Base-by-base conservation (phyloP, 768 basidiomycete species). In the Tulasnella sp. region DNA sequence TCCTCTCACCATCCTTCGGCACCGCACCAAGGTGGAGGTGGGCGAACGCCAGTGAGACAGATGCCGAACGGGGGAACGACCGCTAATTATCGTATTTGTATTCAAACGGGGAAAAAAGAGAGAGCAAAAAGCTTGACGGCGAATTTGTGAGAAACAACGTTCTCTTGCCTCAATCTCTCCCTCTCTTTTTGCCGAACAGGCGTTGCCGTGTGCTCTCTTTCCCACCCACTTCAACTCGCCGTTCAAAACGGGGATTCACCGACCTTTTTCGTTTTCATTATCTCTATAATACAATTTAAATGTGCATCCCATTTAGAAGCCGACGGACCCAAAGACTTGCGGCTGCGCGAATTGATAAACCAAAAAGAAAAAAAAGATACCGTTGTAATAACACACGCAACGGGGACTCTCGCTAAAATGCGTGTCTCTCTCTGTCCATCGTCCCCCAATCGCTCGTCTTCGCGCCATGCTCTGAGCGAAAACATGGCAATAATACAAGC, bases 91-190 rank as follows among this genome's bases (percentile, higher is more conserved):
- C n/a, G n/a, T n/a, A 40, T 40, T 44, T 44, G 16, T 44, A 18
- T 31, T 68, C 34, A 68, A 36, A 31, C 31, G 62, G 62, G 62
- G 36, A 68, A 68, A 68, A 68, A n/a, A n/a, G n/a, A n/a, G n/a
- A n/a, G n/a, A n/a, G n/a, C 62, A 68, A 68, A 68, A 68, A 68
- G 62, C 62, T 68, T 68, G 62, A 68, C 62, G 62, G 62, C 62
- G 62, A 68, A 68, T 68, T 68, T 68, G 62, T 68, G 62, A 68
- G 62, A 68, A 68, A 62, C 6, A 34, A 14, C 16, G 44, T 12
- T 18, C 44, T 10, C 0, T 2, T 5, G 6, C 0, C 4, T 5
- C 16, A 14, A 34, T 14, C 62, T 14, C 16, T 27, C n/a, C 36
- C 5, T 31, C 24, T n/a, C n/a, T 68, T 68, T 68, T 68, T 68